Conservation (phyloP, 2,329 filamentous ascomycete species). For the Ilyonectria sp. region DNA sequence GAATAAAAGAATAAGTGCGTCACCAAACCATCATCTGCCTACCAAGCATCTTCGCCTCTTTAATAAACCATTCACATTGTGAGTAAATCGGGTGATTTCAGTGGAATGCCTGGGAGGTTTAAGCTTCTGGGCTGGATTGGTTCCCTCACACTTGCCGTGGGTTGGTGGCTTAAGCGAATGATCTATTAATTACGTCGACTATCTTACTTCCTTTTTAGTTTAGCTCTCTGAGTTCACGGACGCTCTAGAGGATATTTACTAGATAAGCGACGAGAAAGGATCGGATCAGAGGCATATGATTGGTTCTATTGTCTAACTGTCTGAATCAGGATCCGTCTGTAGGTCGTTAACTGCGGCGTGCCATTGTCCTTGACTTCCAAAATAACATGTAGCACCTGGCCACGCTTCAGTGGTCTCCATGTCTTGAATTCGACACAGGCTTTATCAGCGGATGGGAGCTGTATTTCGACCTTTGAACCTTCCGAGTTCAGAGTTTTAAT, state of each 20-base stretch:
- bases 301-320: conserved; percentile 1
- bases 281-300: conserved; percentile 1
- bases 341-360: conserved; percentile 59
- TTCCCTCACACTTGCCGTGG: conserved; percentile 6
- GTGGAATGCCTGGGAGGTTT: background rate
- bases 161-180: conserved; percentile 2
- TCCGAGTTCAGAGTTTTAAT: conserved; percentile 28
- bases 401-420: conserved; percentile 53
- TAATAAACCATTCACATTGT: conserved; percentile 4
- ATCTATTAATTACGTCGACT: conserved; percentile 5
- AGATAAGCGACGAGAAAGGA: background rate
- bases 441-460: conserved; percentile 55
- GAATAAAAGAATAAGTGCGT: background rate
- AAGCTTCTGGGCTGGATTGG: background rate
- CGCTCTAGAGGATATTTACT: conserved; percentile 1
- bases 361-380: conserved; percentile 62
- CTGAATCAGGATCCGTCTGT: conserved; percentile 58
- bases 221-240: conserved; percentile 3
- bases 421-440: conserved; percentile 50
- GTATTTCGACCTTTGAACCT: conserved; percentile 50
- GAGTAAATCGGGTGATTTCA: background rate
- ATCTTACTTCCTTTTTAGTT: conserved; percentile 10
- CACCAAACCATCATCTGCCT: conserved; percentile 3
- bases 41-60: conserved; percentile 5
- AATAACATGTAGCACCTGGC: conserved; percentile 63